Evolutionary conservation across 805 yeast species (phyloP), one percentile per base, ranked within the genome.

Genomic region (Lachancea nothofagi): DNA sequence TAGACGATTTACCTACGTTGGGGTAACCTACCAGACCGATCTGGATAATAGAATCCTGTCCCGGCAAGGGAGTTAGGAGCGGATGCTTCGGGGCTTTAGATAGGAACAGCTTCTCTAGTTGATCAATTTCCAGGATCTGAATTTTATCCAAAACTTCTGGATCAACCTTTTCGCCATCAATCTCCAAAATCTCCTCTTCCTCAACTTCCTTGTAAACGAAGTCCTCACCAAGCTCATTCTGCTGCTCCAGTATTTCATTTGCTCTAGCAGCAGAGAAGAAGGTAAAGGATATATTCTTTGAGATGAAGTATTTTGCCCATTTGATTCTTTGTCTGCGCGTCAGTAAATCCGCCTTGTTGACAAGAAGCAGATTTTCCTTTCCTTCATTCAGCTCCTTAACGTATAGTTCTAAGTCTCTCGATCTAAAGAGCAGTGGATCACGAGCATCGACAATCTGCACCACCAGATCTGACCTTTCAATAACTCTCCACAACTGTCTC

Each of bases 1-100:
- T 93, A n/a, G 97, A 89, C 2, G 97, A 93, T 59, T 86, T 86
- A 68, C 96, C 96, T 36, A 83, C 90, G 60, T 90, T 93, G 28
- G 99, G 99, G 61, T 93, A 93, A 24, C 99, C 99, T 15, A 93
- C 98, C 49, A 93, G 72, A 44, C 99, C 99, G 48, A 93, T 87
- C 59, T 88, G 94, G 38, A 85, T 67, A 45, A 81, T 70, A 25
- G 77, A 74, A 13, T 78, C 78, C 47, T 71, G 73, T 1, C 80
- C 83, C 23, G 75, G 75, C 3, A 69, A 66, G 23, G 80, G 77
- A 31, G 70, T 65, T 7, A 72, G 62, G 30, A 74, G 49, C 8
- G 80, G 78, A 42, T 70, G 69, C 10, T 40, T 28, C n/a, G 97
- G 97, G 0, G 97, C 88, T 41, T 76, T 81, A 13, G 69, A 62